These are phyloP conservation scores for Rosa multiflora DNA, from an alignment of 306 rosid genomes.

Conservation along the genomic window DNA sequence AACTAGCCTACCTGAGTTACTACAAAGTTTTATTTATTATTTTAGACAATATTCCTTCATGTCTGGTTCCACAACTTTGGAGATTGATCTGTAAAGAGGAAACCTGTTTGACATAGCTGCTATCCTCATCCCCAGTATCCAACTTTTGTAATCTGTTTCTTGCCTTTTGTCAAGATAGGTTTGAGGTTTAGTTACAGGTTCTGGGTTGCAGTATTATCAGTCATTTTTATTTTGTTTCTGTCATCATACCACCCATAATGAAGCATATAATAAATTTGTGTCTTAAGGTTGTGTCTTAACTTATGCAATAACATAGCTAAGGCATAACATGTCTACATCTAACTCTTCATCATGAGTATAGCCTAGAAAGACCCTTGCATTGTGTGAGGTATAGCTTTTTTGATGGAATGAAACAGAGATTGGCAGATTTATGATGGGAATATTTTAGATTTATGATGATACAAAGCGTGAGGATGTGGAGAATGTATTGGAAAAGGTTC, in stretches of 20 bases:
- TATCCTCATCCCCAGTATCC: not conserved
- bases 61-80: not conserved
- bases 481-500: not conserved
- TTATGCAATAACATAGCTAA: not conserved
- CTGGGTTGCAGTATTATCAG: not conserved
- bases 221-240: not conserved
- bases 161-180: not conserved
- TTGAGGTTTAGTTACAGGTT: not conserved
- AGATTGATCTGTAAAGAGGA: not conserved
- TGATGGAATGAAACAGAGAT: not conserved
- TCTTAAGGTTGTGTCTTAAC: not conserved
- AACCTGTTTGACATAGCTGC: not conserved
- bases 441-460: not conserved
- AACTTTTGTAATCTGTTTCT: not conserved
- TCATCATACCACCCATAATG: not conserved
- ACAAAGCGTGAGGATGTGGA: not conserved
- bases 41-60: not conserved
- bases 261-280: not conserved
- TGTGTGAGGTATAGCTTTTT: not conserved
- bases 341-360: not conserved
- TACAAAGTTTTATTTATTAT: not conserved
- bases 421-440: not conserved
- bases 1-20: not conserved
- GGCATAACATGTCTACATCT: not conserved
- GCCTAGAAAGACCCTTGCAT: not conserved